Conservation (phyloP, 2,329 filamentous ascomycete genomes). For the Verticillium zaregamsianum region DNA sequence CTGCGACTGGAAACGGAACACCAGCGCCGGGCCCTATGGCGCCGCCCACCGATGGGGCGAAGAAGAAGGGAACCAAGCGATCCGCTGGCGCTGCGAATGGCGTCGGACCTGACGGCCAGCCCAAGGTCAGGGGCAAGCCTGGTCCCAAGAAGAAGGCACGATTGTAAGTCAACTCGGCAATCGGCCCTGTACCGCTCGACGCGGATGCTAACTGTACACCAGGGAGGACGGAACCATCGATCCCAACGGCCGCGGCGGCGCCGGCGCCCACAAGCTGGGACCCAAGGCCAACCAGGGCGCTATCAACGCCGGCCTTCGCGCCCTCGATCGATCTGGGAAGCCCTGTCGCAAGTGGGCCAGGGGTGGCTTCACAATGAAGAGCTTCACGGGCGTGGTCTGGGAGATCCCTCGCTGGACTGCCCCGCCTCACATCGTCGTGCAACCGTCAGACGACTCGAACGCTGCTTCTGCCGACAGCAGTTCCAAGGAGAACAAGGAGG, state of each 20-base stretch:
- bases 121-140: constrained; percentile 80
- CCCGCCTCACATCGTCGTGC: constrained; percentile 51
- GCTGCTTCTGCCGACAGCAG: constrained; percentile 46
- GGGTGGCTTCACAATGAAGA: constrained; percentile 80
- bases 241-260: constrained; percentile 42
- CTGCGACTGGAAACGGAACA: constrained; percentile 41
- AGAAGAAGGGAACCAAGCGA: constrained; percentile 74
- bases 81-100: constrained; percentile 62
- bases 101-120: constrained; percentile 51
- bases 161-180: constrained; percentile 61
- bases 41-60: constrained; percentile 56
- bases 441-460: constrained; percentile 43
- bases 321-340: constrained; percentile 86
- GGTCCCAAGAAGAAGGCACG: constrained; percentile 95
- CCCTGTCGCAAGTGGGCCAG: constrained; percentile 90
- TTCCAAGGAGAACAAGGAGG: constrained; percentile 60
- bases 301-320: constrained; percentile 93
- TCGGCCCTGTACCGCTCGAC: constrained; percentile 18
- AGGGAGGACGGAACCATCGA: constrained; percentile 63
- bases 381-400: constrained; percentile 86
- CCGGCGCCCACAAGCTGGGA: constrained; percentile 74
- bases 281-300: constrained; percentile 96
- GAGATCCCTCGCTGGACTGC: constrained; percentile 79
- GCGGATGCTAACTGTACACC: constrained; percentile 8
- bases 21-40: constrained; percentile 54